Evolutionary conservation across 345 rosid genomes (phyloP).

Genomic region (Trapa bicornis): DNA sequence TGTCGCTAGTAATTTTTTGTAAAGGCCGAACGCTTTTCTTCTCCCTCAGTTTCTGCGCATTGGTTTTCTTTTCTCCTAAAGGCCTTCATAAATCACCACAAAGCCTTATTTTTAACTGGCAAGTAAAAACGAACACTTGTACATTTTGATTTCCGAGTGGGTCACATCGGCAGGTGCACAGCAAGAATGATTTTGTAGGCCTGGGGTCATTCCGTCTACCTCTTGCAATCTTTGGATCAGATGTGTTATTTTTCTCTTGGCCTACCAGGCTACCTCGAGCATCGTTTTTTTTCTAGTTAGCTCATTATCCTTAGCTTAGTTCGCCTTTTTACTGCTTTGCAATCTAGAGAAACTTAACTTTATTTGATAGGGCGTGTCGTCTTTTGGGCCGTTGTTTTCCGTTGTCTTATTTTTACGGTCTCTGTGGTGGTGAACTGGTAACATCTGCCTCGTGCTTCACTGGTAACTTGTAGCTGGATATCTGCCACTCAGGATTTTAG

Average conservation of each 20-base stretch:
- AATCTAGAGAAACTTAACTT: not conserved
- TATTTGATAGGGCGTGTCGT: not conserved
- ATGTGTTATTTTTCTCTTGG: slow-evolving; percentile 1
- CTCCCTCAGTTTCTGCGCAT: slow-evolving; percentile 3
- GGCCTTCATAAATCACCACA: not conserved
- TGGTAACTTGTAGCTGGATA: not conserved
- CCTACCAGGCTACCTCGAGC: slow-evolving; percentile 4
- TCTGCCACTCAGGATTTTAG: not conserved
- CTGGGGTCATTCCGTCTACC: slow-evolving; percentile 38
- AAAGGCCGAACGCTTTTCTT: not conserved
- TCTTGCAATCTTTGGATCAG: not conserved
- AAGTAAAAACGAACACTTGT: not conserved
- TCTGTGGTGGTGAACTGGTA: not conserved
- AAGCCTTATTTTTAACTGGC: not conserved
- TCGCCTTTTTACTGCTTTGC: not conserved
- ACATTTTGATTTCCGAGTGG: slow-evolving; percentile 67
- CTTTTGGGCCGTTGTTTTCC: slow-evolving; percentile 1
- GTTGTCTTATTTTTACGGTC: not conserved
- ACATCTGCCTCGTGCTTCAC: not conserved
- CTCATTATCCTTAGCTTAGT: not conserved
- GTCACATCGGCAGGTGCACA: slow-evolving; percentile 96
- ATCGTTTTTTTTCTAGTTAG: not conserved
- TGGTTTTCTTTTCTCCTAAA: slow-evolving; percentile 4
- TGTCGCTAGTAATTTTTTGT: not conserved
- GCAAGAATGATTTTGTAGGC: slow-evolving; percentile 20